Percentiles rank a stretch among this genome's conserved stretches.
phyloP scores from a whole-genome alignment of 2,329 filamentous ascomycete species.

The Hypoxylon sp. region DNA sequence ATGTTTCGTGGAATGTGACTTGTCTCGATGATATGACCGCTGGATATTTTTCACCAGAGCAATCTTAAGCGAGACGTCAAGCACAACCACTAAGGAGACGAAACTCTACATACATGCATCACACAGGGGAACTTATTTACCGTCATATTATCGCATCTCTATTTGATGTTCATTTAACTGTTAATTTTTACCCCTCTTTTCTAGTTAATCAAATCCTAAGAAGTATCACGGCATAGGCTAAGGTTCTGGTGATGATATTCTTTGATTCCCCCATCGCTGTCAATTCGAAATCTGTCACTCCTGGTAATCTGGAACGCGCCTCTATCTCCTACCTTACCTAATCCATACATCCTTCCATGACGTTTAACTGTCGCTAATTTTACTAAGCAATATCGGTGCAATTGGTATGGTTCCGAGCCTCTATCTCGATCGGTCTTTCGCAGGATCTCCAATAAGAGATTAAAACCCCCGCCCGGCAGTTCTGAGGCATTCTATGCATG shows the following conservation, averaged over 20 bases:
- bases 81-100: too few relatives aligned
- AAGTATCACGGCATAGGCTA: too few relatives aligned
- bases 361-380: background rate
- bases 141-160: too few relatives aligned
- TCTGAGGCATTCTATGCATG: background rate
- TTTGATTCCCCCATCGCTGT: background rate
- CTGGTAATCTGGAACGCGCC: background rate
- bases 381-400: background rate
- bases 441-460: background rate
- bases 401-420: background rate
- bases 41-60: background rate
- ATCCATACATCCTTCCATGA: background rate
- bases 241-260: too few relatives aligned
- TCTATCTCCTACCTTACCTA: background rate
- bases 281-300: background rate
- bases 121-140: too few relatives aligned
- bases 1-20: background rate
- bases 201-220: too few relatives aligned
- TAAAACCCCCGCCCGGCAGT: background rate
- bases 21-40: background rate
- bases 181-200: too few relatives aligned
- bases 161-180: too few relatives aligned
- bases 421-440: background rate
- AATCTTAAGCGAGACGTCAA: background rate
- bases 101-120: too few relatives aligned